Base-by-base conservation (phyloP, 208 protist genomes). In the Perkinsela sp. region DNA sequence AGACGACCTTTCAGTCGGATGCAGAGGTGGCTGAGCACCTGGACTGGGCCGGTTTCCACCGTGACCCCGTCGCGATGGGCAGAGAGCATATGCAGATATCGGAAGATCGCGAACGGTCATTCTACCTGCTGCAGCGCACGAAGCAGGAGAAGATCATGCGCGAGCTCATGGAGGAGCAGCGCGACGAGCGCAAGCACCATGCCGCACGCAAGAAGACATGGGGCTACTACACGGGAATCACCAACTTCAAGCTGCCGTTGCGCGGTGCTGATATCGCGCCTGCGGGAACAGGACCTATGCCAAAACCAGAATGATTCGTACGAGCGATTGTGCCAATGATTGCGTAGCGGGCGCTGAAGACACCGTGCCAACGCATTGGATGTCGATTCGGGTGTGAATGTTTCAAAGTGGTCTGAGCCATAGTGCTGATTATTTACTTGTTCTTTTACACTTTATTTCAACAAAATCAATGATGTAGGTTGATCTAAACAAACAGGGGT, bases 21-120 rank as follows among this genome's bases (percentile, higher is more conserved):
- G 77, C 71, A 15, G 87, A 92, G 75, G 85, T 83, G 29, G 80
- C 85, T 40, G 76, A 90, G 66, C 83, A 90, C 73, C 78, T 92
- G 31, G 77, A 77, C 66, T 92, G 87, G 85, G 85, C 90, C 73
- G 87, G 87, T 68, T 90, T 92, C 74, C 83, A 92, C 73, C 74
- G 85, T 48, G 77, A 82, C 32, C 83, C 85, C 0, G 40, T 57
- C 40, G 40, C 40, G 6, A 57, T 57, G 40, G 40, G 40, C 13
- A 83, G 81, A 70, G 85, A 87, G 31, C 83, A 89, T 74, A 85
- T 89, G 74, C 73, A 86, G 66, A 82, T 85, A 1, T 82, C 85
- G 1, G 82, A 81, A 2, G 85, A 90, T 68, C 67, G 88, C 29
- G 85, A 92, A 67, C 82, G 89, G 71, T 67, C 89, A 32, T 70